These are phyloP conservation scores for Cicer cuneatum DNA, from an alignment of 306 rosid genomes.

Conservation along the genomic window DNA sequence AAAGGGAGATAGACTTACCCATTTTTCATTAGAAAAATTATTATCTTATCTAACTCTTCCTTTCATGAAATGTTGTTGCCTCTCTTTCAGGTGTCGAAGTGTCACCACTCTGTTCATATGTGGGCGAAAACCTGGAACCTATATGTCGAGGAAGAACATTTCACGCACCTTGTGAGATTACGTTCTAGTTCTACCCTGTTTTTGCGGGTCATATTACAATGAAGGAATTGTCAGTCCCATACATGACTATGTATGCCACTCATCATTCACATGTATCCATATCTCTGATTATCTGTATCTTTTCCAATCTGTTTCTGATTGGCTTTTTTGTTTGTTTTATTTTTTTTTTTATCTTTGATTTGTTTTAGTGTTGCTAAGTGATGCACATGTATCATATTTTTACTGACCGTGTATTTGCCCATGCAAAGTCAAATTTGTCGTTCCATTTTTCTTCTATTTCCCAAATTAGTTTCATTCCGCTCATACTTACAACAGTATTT, in stretches of 20 bases:
- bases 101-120: constrained; percentile 92
- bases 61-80: constrained; percentile 27
- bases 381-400: constrained; percentile 48
- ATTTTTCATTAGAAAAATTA: not conserved
- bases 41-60: constrained; percentile 17
- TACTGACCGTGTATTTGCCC: constrained; percentile 31
- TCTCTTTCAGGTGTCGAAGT: constrained; percentile 87
- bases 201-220: constrained; percentile 48
- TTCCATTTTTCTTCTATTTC: constrained; percentile 7
- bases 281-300: constrained; percentile 45
- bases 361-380: constrained; percentile 39
- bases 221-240: constrained; percentile 43
- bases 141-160: constrained; percentile 97
- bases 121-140: constrained; percentile 93
- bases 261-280: constrained; percentile 43
- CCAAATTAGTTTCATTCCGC: not conserved
- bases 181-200: constrained; percentile 60
- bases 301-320: constrained; percentile 48
- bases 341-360: constrained; percentile 23
- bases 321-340: constrained; percentile 18
- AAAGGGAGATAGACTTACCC: too few species aligned
- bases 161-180: constrained; percentile 96
- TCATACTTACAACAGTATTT: not conserved
- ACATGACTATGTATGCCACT: constrained; percentile 23
- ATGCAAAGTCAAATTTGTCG: constrained; percentile 17